Conservation (phyloP, 2,329 filamentous ascomycete species). For the Atkinsonella hypoxylon region DNA sequence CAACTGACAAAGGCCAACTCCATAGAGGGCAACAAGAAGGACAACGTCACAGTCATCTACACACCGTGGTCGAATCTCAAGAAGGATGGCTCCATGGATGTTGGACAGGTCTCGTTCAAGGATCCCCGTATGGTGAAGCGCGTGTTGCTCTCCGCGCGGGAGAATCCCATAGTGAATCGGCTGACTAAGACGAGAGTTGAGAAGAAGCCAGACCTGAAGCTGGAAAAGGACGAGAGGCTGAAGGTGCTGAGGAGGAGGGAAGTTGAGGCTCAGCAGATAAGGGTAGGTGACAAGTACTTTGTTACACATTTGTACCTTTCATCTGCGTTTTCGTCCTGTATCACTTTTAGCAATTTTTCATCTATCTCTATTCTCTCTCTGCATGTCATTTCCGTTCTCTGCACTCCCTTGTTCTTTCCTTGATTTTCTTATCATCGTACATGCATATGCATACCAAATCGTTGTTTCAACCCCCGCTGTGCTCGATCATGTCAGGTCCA, state of each 20-base stretch:
- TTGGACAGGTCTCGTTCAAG: slow-evolving; percentile 90
- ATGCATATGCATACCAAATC: no score
- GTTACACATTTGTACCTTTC: not conserved
- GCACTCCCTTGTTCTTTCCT: no score
- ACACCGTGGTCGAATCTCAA: slow-evolving; percentile 95
- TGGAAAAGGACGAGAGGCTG: slow-evolving; percentile 68
- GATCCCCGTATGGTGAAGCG: slow-evolving; percentile 76
- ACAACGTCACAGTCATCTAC: slow-evolving; percentile 93
- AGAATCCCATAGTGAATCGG: slow-evolving; percentile 91
- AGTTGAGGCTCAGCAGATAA: slow-evolving; percentile 45
- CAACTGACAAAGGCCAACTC: slow-evolving; percentile 98
- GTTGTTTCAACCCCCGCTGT: no score
- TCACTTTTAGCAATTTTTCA: no score
- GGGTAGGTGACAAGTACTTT: slow-evolving; percentile 34
- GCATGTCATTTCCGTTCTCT: no score
- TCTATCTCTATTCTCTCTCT: no score
- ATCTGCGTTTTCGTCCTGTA: not conserved
- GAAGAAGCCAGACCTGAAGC: slow-evolving; percentile 69
- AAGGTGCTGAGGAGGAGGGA: slow-evolving; percentile 63
- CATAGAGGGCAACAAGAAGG: slow-evolving; percentile 98
- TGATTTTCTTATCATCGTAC: no score
- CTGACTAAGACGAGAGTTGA: slow-evolving; percentile 94
- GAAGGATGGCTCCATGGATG: slow-evolving; percentile 92
- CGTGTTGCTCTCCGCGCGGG: slow-evolving; percentile 64
- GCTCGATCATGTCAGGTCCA: no score